These are phyloP conservation scores for Colletotrichum sidae DNA, from an alignment of 2,329 filamentous ascomycete genomes.

Conservation along the genomic window DNA sequence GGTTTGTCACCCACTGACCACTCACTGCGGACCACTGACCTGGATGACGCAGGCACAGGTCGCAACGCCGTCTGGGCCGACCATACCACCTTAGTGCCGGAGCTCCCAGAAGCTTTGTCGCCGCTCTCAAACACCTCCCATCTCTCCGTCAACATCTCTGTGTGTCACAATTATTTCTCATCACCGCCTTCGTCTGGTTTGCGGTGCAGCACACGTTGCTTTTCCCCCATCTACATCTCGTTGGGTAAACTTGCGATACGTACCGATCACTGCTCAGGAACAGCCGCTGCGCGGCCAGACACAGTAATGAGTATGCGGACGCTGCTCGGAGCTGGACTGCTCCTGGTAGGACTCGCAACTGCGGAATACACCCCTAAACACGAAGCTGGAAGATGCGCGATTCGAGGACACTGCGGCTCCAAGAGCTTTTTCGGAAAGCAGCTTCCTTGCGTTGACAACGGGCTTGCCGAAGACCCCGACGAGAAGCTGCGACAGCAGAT, in stretches of 20 bases:
- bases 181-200: neutral
- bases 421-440: constrained; percentile 90
- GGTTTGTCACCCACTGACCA: neutral
- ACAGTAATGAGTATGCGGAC: constrained; percentile 32
- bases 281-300: constrained; percentile 34
- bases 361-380: constrained; percentile 70
- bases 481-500: constrained; percentile 80
- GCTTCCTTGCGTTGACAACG: constrained; percentile 94
- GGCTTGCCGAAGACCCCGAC: constrained; percentile 78
- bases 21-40: constrained; percentile 11
- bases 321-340: constrained; percentile 46
- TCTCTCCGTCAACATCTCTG: constrained; percentile 12
- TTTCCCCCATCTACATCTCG: neutral
- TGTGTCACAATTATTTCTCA: neutral
- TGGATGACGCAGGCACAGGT: constrained; percentile 35
- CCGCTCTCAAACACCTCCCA: constrained; percentile 17
- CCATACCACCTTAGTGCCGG: constrained; percentile 22
- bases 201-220: neutral
- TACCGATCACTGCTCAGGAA: constrained; percentile 1
- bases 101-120: constrained; percentile 31
- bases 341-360: constrained; percentile 42
- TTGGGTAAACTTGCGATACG: neutral
- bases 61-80: constrained; percentile 30
- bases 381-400: constrained; percentile 88
- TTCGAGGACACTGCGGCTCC: constrained; percentile 91